Evolutionary conservation across 305 asterid species (phyloP).

Genomic region (Ilex paraguariensis): DNA sequence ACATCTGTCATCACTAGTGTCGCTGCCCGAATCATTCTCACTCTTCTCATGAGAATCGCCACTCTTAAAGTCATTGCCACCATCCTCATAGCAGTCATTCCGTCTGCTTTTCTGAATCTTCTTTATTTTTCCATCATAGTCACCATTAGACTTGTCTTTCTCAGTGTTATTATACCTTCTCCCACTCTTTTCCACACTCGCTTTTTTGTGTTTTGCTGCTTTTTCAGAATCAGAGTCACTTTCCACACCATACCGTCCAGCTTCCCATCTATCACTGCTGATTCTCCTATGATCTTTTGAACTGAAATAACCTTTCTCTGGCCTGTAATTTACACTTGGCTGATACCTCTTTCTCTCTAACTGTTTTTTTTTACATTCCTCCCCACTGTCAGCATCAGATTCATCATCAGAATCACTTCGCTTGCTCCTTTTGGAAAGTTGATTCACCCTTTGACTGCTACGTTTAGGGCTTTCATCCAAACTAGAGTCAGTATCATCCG

Average conservation of each 20-base stretch:
- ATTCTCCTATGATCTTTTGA: constrained; percentile 13
- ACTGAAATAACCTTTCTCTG: constrained; percentile 15
- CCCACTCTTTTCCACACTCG: constrained; percentile 10
- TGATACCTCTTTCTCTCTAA: constrained; percentile 24
- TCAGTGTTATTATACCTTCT: constrained; percentile 16
- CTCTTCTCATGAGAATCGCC: neutral
- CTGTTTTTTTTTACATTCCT: neutral
- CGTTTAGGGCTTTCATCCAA: constrained; percentile 27
- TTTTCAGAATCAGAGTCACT: constrained; percentile 36
- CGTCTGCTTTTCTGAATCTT: constrained; percentile 9
- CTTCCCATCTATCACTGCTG: constrained; percentile 12
- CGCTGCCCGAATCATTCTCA: constrained; percentile 10
- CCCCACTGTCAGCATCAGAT: constrained; percentile 4
- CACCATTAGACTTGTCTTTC: constrained; percentile 14
- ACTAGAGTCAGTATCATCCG: constrained; percentile 25
- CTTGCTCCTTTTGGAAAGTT: constrained; percentile 20
- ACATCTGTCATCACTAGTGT: constrained; percentile 23
- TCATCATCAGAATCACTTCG: constrained; percentile 36
- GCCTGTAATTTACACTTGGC: constrained; percentile 6
- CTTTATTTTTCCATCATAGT: constrained; percentile 10
- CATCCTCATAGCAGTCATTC: constrained; percentile 17
- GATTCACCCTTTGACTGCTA: constrained; percentile 26
- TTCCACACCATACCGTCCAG: constrained; percentile 20
- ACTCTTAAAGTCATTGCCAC: neutral
- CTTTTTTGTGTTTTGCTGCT: constrained; percentile 23